These are phyloP conservation scores for Primulina huaijiensis DNA, from an alignment of 257 asterid species.

Conservation along the genomic window DNA sequence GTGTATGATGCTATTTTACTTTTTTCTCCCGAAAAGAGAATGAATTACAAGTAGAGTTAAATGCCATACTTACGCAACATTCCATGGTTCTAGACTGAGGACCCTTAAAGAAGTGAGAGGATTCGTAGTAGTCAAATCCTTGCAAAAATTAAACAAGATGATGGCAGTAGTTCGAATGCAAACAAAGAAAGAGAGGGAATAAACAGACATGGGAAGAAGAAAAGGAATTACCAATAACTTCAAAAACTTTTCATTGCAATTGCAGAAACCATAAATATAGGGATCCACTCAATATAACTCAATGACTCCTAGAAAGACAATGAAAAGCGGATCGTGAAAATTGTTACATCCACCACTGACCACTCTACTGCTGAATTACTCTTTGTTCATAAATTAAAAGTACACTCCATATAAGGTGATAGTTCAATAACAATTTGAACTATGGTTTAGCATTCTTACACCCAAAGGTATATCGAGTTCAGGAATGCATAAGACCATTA, in stretches of 20 bases:
- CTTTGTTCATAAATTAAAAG: background rate
- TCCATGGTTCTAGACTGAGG: constrained; percentile 99
- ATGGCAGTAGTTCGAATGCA: background rate
- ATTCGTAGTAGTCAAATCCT: constrained; percentile 62
- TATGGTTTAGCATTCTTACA: too few relatives aligned
- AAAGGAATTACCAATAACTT: constrained; percentile 42
- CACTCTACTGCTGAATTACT: background rate
- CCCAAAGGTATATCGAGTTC: too few relatives aligned
- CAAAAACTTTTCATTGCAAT: constrained; percentile 8
- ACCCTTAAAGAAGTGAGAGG: constrained; percentile 91
- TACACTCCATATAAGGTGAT: background rate
- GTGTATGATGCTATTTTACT: background rate
- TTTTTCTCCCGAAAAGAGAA: background rate
- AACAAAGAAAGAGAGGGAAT: background rate
- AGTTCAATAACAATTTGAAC: too few relatives aligned
- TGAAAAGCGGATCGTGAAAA: background rate
- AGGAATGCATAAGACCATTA: too few relatives aligned
- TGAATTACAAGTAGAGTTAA: constrained; percentile 6
- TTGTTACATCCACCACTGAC: background rate
- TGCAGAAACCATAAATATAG: background rate
- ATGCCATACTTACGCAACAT: constrained; percentile 77
- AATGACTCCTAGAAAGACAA: background rate
- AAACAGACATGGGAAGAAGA: constrained; percentile 1
- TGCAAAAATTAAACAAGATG: constrained; percentile 24
- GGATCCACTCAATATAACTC: background rate